Percentiles rank a stretch among this genome's conserved stretches.
Conservation (phyloP, 2,329 filamentous ascomycete species). For the Penicillium brevicompactum region DNA sequence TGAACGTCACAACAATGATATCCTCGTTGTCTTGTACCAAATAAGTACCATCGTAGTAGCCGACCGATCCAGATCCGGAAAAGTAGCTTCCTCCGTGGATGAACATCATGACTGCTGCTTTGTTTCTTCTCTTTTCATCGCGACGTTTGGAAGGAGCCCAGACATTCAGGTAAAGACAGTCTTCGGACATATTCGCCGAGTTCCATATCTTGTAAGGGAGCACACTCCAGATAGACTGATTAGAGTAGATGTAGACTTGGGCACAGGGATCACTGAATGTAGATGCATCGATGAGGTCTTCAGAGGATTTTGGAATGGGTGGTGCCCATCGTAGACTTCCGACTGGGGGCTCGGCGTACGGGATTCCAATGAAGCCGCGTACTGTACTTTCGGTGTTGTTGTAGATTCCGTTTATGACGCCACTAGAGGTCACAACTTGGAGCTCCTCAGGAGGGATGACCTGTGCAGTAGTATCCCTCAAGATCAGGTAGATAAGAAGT, state of each 20-base stretch:
- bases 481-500: background rate
- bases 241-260: slow-evolving; percentile 6
- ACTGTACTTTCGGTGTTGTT: slow-evolving; percentile 15
- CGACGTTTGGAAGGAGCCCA: slow-evolving; percentile 16
- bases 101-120: slow-evolving; percentile 20
- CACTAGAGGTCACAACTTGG: slow-evolving; percentile 16
- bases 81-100: slow-evolving; percentile 21
- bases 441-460: background rate
- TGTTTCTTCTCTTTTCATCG: background rate
- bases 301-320: slow-evolving; percentile 26
- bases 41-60: slow-evolving; percentile 16
- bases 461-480: background rate
- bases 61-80: slow-evolving; percentile 11
- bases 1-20: slow-evolving; percentile 20
- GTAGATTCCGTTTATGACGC: slow-evolving; percentile 17
- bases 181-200: slow-evolving; percentile 16
- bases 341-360: slow-evolving; percentile 48
- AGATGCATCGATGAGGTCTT: slow-evolving; percentile 17
- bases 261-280: slow-evolving; percentile 26
- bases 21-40: slow-evolving; percentile 17
- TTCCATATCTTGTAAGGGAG: slow-evolving; percentile 18
- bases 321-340: slow-evolving; percentile 47
- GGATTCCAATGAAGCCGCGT: slow-evolving; percentile 46
- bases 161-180: slow-evolving; percentile 21
- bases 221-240: slow-evolving; percentile 17